Evolutionary conservation across 2,329 filamentous ascomycete genomes (phyloP).

Genomic region (Fusarium scirpi): DNA sequence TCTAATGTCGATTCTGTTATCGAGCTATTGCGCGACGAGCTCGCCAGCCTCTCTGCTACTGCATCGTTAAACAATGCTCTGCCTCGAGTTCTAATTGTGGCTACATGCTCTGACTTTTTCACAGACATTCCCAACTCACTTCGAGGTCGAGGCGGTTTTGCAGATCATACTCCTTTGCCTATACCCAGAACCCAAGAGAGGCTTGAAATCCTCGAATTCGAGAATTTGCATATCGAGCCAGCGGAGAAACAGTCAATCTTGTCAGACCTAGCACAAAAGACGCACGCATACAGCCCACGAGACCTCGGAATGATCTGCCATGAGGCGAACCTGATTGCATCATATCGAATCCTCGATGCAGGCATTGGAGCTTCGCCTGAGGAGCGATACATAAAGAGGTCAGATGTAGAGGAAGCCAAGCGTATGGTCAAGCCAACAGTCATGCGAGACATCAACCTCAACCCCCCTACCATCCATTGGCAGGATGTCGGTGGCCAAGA

Average conservation of each 20-base stretch:
- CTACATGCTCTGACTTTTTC: slow-evolving; percentile 77
- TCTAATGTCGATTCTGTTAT: slow-evolving; percentile 63
- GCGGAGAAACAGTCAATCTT: slow-evolving; percentile 66
- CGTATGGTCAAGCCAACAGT: slow-evolving; percentile 80
- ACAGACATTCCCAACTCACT: slow-evolving; percentile 79
- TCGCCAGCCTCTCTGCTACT: slow-evolving; percentile 65
- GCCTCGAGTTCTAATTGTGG: slow-evolving; percentile 77
- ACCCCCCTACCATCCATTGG: slow-evolving; percentile 89
- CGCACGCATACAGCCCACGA: slow-evolving; percentile 86
- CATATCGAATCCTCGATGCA: slow-evolving; percentile 45
- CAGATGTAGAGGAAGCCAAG: slow-evolving; percentile 75
- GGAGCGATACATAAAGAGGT: slow-evolving; percentile 50
- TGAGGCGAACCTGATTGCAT: slow-evolving; percentile 43
- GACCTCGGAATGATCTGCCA: slow-evolving; percentile 76
- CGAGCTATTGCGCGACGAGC: slow-evolving; percentile 63
- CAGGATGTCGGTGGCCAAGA: slow-evolving; percentile 88
- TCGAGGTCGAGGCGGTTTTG: slow-evolving; percentile 73
- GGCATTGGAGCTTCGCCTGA: slow-evolving; percentile 26
- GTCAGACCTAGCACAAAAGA: slow-evolving; percentile 74
- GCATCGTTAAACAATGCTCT: slow-evolving; percentile 53
- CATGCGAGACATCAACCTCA: slow-evolving; percentile 89
- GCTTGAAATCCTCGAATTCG: slow-evolving; percentile 77
- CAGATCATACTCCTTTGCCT: slow-evolving; percentile 76
- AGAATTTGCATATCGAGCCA: slow-evolving; percentile 61
- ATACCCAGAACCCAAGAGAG: slow-evolving; percentile 80